Evolutionary conservation across 2,329 filamentous ascomycete species (phyloP), one percentile per base, ranked within the genome.

Genomic region (Scopulariopsis brevicaulis): DNA sequence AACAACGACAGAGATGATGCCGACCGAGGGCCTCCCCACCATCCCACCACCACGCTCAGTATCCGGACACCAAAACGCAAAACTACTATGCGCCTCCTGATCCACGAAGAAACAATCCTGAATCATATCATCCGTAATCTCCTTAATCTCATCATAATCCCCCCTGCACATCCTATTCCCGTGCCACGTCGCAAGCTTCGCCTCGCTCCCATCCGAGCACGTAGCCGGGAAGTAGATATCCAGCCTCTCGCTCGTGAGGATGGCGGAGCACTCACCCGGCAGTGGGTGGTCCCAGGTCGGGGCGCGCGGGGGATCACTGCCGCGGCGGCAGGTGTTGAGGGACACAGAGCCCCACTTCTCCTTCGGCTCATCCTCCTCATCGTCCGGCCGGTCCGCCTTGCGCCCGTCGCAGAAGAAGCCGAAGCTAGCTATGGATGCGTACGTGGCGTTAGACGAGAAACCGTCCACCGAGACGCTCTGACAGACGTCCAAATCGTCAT

Each of bases 81-180:
- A 53, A 18, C 50, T 54, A 4, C 56, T 53, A 12, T 58, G 56
- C 12, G 32, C 34, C 4, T 48, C 37, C 32, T 11, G 28, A 40
- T 60, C 60, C 20, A 62, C 57, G 11, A 60, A 48, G 14, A 62
- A 48, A n/a, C 60, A 62, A 14, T 55, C 56, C 18, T 54, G n/a
- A 1, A 52, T 51, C 60, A 65, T 64, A 8, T 68, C 62, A 1
- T 62, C 57, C 10, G 64, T 63, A 3, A 65, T 62, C 18, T 83
- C 83, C 24, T 82, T 79, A 59, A 91, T 77, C 32, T 90, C 82
- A 0, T 87, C 90, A 0, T 85, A 84, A 62, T 86, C 76, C 70
- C 83, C 89, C 73, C 89, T 90, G 69, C 88, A 87, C 6, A 81
- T 73, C 55, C 84, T 71, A 66, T 75, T 79, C 65, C 85, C 76